Percentiles rank a stretch among this genome's conserved stretches.
These are phyloP conservation scores for Amaranthus cruentus DNA, from an alignment of 148 eudicot genomes.

Conservation along the genomic window DNA sequence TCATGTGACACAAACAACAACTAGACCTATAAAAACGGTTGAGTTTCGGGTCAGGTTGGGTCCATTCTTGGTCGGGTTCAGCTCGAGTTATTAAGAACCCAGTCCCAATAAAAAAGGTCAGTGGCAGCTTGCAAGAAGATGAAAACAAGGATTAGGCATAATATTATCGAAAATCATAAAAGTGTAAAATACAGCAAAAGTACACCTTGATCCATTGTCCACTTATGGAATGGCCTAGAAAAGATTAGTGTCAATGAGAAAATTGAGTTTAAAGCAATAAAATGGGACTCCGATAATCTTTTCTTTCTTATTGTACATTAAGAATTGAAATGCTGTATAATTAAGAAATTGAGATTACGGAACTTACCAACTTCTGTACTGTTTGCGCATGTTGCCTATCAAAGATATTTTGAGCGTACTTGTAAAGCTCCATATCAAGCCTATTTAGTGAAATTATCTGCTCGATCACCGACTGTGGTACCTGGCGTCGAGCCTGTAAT, in stretches of 20 bases:
- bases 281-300: neutral
- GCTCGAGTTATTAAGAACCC: too few species aligned
- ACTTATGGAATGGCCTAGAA: neutral
- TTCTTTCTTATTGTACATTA: neutral
- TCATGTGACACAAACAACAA: too few species aligned
- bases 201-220: neutral
- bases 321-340: neutral
- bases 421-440: constrained; percentile 80
- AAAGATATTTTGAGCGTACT: constrained; percentile 63
- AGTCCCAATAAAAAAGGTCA: too few species aligned
- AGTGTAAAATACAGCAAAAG: neutral
- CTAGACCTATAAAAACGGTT: too few species aligned
- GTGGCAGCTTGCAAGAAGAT: neutral
- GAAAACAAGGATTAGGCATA: neutral
- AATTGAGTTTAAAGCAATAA: neutral
- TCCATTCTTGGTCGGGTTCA: too few species aligned
- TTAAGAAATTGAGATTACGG: constrained; percentile 12
- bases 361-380: constrained; percentile 36
- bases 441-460: constrained; percentile 61
- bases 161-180: neutral
- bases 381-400: constrained; percentile 46
- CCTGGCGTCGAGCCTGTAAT: constrained; percentile 60
- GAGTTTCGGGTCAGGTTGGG: too few species aligned
- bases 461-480: constrained; percentile 57
- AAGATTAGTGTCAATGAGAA: neutral